Evolutionary conservation across 1,139 yeast genomes (phyloP).

Genomic region (Yamadazyma sp.): DNA sequence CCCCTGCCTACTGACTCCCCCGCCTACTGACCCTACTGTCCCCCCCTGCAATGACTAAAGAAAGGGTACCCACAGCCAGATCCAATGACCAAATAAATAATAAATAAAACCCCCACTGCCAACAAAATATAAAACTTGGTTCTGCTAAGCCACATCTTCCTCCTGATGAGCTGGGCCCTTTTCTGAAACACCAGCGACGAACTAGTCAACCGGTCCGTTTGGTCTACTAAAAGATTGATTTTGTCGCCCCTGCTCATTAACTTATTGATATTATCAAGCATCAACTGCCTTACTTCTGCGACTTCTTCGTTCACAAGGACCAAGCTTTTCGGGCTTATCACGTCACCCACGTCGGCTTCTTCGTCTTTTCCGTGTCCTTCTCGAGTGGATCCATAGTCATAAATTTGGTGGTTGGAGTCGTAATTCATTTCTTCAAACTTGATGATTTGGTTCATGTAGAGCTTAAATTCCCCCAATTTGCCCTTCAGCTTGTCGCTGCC

Average conservation of each 20-base stretch:
- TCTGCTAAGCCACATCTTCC: constrained; percentile 68
- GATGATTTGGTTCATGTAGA: constrained; percentile 53
- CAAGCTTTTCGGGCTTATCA: constrained; percentile 40
- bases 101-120: constrained; percentile 25
- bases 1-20: background rate
- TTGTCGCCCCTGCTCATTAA: constrained; percentile 80
- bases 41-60: constrained; percentile 28
- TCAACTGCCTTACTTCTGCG: constrained; percentile 54
- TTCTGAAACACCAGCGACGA: constrained; percentile 73
- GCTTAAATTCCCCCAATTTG: constrained; percentile 49
- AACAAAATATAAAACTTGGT: constrained; percentile 40
- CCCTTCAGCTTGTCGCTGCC: constrained; percentile 20
- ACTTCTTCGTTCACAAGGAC: constrained; percentile 49
- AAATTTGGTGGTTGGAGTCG: constrained; percentile 34
- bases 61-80: constrained; percentile 54
- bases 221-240: constrained; percentile 71
- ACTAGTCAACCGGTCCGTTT: constrained; percentile 73
- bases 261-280: constrained; percentile 70
- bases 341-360: constrained; percentile 19
- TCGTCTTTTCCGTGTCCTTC: constrained; percentile 19
- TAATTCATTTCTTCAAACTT: constrained; percentile 49
- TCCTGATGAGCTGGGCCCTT: constrained; percentile 62
- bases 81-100: constrained; percentile 46
- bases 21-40: background rate
- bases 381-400: constrained; percentile 35